Base-by-base conservation (phyloP, 1,284 basidiomycete species). In the Violaceomyces palustris region DNA sequence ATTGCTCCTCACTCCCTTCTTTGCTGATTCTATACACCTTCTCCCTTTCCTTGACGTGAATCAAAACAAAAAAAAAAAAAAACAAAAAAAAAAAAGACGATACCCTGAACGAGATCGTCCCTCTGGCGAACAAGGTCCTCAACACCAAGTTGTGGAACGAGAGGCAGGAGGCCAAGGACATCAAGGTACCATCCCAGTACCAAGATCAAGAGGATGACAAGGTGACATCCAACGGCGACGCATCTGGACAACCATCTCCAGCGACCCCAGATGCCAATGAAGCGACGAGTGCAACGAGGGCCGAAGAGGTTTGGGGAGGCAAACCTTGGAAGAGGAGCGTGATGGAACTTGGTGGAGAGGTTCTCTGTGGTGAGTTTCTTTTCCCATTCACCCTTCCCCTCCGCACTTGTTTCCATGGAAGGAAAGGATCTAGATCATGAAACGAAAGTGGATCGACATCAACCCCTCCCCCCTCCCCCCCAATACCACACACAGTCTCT, bases 131-230 rank as follows among this genome's bases (percentile, higher is more conserved):
- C 40, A 67, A 65, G 41, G 60, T 72, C 6, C 54, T 70, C 31
- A 50, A 34, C 26, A 51, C 61, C 19, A 63, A 61, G 41, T 49
- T 72, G 21, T 72, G 69, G 69, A 64, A 69, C 26, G 67, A 72
- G 9, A 52, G 48, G 26, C 52, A 62, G 23, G 29, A 42, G 12
- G 51, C 60, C 1, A 7, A 9, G 3, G 43, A 55, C 15, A 60
- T 64, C 38, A 17, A 18, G 12, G 39, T 60, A 1, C 59, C 59
- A 0, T 24, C 50, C 2, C 52, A 61, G 32, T 63, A 62, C 53
- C 45, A 52, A 8, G 42, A 45, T 2, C 42, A 52, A 18, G 11
- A 41, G 35, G 33, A 15, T 35, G 17, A 19, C 36, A n/a, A n/a
- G n/a, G n/a, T n/a, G n/a, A n/a, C n/a, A n/a, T n/a, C n/a, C n/a